These are phyloP conservation scores for Acmispon strigosus DNA, from an alignment of 306 rosid genomes.

Conservation along the genomic window DNA sequence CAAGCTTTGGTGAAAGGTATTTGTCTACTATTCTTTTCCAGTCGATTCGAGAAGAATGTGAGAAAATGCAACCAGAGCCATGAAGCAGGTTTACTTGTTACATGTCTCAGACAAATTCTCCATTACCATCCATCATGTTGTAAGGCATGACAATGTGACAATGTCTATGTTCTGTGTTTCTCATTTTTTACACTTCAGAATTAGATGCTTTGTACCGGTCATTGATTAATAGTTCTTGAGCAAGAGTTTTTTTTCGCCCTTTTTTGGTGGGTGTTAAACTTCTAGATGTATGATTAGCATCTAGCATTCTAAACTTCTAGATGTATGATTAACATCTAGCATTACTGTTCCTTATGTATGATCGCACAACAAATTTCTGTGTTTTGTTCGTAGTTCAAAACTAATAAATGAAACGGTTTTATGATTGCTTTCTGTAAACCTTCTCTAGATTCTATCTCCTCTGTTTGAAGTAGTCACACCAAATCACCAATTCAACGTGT, in stretches of 20 bases:
- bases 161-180: neutral
- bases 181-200: constrained; percentile 21
- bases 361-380: neutral
- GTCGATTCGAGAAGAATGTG: constrained; percentile 89
- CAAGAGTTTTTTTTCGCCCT: neutral
- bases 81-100: constrained; percentile 28
- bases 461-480: neutral
- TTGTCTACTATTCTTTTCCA: constrained; percentile 76
- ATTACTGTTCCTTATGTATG: neutral
- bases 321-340: neutral
- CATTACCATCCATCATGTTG: neutral
- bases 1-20: constrained; percentile 90
- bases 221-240: constrained; percentile 11
- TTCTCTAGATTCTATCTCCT: neutral
- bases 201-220: constrained; percentile 1
- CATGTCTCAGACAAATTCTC: constrained; percentile 4
- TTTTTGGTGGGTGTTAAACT: neutral
- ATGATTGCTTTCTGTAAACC: neutral
- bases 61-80: constrained; percentile 86
- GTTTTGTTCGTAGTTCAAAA: neutral
- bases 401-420: constrained; percentile 4
- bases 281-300: neutral
- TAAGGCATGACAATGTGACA: constrained; percentile 1
- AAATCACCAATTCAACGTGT: neutral
- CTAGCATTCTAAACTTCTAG: neutral